Evolutionary conservation across 768 basidiomycete genomes (phyloP).

Genomic region (Terana coerulea): DNA sequence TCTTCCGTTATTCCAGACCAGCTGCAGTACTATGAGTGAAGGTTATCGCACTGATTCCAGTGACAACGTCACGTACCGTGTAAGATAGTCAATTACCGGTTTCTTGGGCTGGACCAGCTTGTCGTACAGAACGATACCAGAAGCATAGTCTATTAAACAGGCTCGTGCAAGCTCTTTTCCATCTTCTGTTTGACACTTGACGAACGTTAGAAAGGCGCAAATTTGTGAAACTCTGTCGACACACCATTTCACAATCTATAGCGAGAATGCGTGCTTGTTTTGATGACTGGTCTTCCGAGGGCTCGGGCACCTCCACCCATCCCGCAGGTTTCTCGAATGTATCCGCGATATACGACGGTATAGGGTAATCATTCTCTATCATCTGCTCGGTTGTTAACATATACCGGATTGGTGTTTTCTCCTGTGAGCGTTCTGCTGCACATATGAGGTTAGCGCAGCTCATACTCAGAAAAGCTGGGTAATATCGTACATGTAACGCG

Average conservation of each 20-base stretch:
- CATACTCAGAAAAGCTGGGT: not conserved
- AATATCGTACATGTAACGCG: slow-evolving; percentile 33
- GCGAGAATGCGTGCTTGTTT: slow-evolving; percentile 57
- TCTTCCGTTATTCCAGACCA: slow-evolving; percentile 93
- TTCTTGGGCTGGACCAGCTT: slow-evolving; percentile 85
- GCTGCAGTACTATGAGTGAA: slow-evolving; percentile 33
- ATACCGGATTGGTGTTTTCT: slow-evolving; percentile 67
- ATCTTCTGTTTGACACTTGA: slow-evolving; percentile 81
- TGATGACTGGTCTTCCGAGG: slow-evolving; percentile 27
- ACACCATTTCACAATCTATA: slow-evolving; percentile 96
- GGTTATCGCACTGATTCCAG: no score
- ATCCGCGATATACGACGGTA: slow-evolving; percentile 82
- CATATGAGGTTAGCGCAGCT: not conserved
- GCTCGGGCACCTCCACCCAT: slow-evolving; percentile 81
- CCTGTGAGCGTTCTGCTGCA: slow-evolving; percentile 56
- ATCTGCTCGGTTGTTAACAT: slow-evolving; percentile 79
- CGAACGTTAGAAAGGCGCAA: not conserved
- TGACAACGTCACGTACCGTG: slow-evolving; percentile 56
- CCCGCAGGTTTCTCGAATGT: slow-evolving; percentile 59
- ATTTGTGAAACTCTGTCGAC: slow-evolving; percentile 18
- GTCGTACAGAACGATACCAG: slow-evolving; percentile 77
- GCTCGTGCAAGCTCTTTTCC: slow-evolving; percentile 88
- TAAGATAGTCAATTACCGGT: slow-evolving; percentile 89
- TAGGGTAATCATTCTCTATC: slow-evolving; percentile 91
- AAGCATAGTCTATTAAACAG: slow-evolving; percentile 74